These are phyloP conservation scores for Russula sp. DNA, from an alignment of 768 basidiomycete genomes.

Conservation along the genomic window DNA sequence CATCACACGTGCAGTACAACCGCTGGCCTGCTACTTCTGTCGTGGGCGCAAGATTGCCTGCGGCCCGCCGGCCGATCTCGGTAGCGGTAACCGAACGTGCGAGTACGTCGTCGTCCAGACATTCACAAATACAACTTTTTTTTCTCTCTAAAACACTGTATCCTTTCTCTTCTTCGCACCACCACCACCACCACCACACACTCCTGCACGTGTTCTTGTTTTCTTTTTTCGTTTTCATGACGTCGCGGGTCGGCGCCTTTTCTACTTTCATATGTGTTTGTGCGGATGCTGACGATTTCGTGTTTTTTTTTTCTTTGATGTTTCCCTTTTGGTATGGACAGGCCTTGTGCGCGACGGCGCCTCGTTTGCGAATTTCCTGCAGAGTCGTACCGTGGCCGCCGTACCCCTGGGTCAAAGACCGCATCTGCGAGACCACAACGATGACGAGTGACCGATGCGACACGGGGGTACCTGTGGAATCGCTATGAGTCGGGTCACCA, in stretches of 20 bases:
- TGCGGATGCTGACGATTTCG: not conserved
- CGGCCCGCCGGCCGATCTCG: slow-evolving; percentile 4
- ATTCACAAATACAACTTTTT: not conserved
- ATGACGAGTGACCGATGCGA: not conserved
- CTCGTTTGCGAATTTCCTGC: slow-evolving; percentile 21
- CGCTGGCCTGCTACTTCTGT: slow-evolving; percentile 21
- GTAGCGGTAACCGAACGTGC: slow-evolving; percentile 14
- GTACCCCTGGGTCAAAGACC: slow-evolving; percentile 7
- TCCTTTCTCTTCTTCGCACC: not conserved
- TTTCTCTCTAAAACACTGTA: not conserved
- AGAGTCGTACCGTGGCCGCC: slow-evolving; percentile 20
- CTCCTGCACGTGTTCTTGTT: not conserved
- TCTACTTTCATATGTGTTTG: not conserved
- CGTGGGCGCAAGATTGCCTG: slow-evolving; percentile 21
- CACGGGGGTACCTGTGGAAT: not conserved
- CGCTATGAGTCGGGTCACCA: not conserved
- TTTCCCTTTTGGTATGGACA: slow-evolving; percentile 2
- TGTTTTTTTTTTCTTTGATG: not conserved
- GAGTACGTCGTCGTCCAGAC: slow-evolving; percentile 12
- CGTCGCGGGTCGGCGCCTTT: not conserved
- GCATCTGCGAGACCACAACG: slow-evolving; percentile 1
- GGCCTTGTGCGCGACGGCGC: slow-evolving; percentile 18
- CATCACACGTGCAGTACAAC: slow-evolving; percentile 14
- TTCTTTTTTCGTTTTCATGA: not conserved
- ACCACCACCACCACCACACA: not conserved